Base-by-base conservation (phyloP, 2,329 filamentous ascomycete genomes). In the Colletotrichum filicis region DNA sequence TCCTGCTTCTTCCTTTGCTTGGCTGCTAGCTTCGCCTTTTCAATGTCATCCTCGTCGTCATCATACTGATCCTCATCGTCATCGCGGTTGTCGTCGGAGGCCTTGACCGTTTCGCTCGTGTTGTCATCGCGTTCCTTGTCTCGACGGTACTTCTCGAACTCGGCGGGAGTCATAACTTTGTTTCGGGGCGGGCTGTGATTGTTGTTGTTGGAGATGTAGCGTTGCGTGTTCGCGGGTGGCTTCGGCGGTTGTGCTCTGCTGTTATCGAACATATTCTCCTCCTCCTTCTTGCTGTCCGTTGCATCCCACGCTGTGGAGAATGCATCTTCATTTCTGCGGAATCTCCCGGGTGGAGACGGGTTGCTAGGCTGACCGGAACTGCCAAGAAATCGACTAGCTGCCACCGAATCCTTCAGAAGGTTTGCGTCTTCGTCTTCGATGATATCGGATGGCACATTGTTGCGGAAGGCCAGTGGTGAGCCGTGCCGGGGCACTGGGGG, bases 91-190 rank as follows among this genome's bases (percentile, higher is more conserved):
- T 91, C 88, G 46, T 89, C 88, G 19, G 87, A 71, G 19, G 72
- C 53, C 68, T 66, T 74, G 79, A 80, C 73, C 76, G 70, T 83
- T 77, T 82, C 87, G 77, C 84, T 85, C 32, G 81, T 85, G 42
- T 80, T 79, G 66, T 74, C 86, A 68, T 88, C 86, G n/a, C 90
- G 87, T 76, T 92, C 92, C 78, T 94, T 92, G 79, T 97, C 93
- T 78, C 92, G 89, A 74, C 92, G 90, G 78, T 95, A 96, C 75
- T 89, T 89, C 80, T 98, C 95, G 76, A 97, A 98, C 80, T 98
- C 91, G 12, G 92, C 94, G 1, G 93, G 93, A 1, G 95, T 98
- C 94, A 98, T 97, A 74, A 97, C 93, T 82, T 97, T 97, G 80
- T 90, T 93, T 24, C 86, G 85, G 9, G 87, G 82, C 2, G 85